Percentiles rank a stretch among this genome's conserved stretches.
These are phyloP conservation scores for Somion occarium DNA, from an alignment of 1,284 basidiomycete genomes.

Conservation along the genomic window DNA sequence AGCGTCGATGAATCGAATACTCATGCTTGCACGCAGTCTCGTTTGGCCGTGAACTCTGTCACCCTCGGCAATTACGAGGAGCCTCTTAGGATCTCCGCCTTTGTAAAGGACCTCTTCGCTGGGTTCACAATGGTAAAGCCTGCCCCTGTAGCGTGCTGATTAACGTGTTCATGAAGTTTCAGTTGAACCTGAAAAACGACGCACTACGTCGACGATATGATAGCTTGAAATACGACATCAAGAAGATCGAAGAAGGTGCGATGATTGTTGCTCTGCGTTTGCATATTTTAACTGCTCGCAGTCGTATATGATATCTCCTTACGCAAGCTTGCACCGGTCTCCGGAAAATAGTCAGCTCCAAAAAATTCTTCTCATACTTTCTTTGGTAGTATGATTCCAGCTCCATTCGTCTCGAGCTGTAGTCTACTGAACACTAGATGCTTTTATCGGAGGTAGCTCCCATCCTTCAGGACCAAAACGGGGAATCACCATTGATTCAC, in stretches of 20 bases:
- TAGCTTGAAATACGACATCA: conserved; percentile 82
- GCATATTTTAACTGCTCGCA: conserved; percentile 22
- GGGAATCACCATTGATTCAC: conserved; percentile 69
- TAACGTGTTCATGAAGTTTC: conserved; percentile 1
- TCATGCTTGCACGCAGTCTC: conserved; percentile 51
- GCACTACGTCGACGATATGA: conserved; percentile 74
- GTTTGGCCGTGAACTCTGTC: conserved; percentile 78
- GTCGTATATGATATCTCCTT: conserved; percentile 85
- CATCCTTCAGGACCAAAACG: conserved; percentile 80
- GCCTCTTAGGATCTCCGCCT: conserved; percentile 73
- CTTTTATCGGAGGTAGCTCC: conserved; percentile 78
- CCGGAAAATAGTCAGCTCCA: not conserved
- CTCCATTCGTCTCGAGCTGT: not conserved
- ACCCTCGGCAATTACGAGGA: conserved; percentile 79
- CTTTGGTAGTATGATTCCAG: no score
- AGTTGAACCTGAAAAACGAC: conserved; percentile 91
- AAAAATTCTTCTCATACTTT: no score
- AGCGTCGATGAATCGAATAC: conserved; percentile 7
- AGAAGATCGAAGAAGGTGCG: conserved; percentile 85
- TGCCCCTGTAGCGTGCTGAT: not conserved
- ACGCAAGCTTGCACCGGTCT: conserved; percentile 48
- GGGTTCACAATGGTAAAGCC: conserved; percentile 73
- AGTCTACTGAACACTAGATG: not conserved
- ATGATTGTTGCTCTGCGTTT: not conserved
- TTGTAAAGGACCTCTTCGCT: conserved; percentile 78